phyloP scores from a whole-genome alignment of 805 yeast species.

The Yamadazyma endophytica region DNA sequence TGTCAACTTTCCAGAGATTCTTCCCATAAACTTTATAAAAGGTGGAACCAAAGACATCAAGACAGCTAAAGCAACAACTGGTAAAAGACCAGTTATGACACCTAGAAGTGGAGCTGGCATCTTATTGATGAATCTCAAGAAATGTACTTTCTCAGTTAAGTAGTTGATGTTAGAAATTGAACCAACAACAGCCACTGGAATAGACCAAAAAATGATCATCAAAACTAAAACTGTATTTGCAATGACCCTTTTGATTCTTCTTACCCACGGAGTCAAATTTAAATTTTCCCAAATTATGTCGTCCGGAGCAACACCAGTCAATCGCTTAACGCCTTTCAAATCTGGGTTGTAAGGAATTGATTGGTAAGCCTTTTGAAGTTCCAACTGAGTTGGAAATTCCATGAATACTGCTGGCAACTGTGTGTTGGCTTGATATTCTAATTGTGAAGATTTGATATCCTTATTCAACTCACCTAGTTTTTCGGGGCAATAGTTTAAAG shows the following conservation, averaged over 20 bases:
- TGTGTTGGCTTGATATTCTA: conserved; percentile 45
- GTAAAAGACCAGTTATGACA: conserved; percentile 62
- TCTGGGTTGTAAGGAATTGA: conserved; percentile 57
- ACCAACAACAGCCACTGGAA: conserved; percentile 80
- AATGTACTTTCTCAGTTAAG: conserved; percentile 48
- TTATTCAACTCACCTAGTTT: conserved; percentile 65
- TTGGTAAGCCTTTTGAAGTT: conserved; percentile 86
- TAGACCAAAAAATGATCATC: conserved; percentile 63
- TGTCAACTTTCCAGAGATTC: conserved; percentile 67
- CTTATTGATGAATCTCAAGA: conserved; percentile 53
- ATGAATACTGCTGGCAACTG: conserved; percentile 69
- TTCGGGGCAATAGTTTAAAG: conserved; percentile 69
- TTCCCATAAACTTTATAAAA: conserved; percentile 66
- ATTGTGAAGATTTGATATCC: conserved; percentile 59
- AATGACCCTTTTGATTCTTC: conserved; percentile 51
- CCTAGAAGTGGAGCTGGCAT: conserved; percentile 56
- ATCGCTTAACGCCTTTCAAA: conserved; percentile 43
- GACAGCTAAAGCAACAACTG: conserved; percentile 60
- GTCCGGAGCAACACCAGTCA: conserved; percentile 68
- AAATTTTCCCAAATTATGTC: conserved; percentile 84
- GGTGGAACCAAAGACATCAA: conserved; percentile 67
- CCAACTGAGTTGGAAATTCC: conserved; percentile 79
- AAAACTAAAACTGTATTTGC: conserved; percentile 64
- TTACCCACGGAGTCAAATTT: conserved; percentile 50
- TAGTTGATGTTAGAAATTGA: conserved; percentile 62